These are phyloP conservation scores for Gigaspora rosea DNA, from an alignment of 192 early-diverging fungal genomes.

Conservation along the genomic window DNA sequence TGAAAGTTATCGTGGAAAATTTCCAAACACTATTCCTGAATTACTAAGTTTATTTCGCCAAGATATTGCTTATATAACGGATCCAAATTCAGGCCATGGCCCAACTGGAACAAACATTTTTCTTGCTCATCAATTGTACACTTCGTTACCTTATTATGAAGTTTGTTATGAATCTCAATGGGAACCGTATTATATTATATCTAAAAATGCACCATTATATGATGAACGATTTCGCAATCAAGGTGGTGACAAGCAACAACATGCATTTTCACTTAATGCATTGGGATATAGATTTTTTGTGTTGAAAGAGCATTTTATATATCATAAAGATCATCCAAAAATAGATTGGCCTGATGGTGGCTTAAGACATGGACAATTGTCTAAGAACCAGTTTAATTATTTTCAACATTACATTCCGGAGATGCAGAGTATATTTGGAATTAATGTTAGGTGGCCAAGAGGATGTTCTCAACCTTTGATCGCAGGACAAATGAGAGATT, in stretches of 20 bases:
- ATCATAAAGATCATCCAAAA: slow-evolving; percentile 52
- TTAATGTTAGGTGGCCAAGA: slow-evolving; percentile 49
- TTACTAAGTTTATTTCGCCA: slow-evolving; percentile 43
- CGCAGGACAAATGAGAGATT: slow-evolving; percentile 43
- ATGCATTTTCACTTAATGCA: slow-evolving; percentile 53
- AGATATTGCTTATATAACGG: slow-evolving; percentile 50
- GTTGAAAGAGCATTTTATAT: slow-evolving; percentile 48
- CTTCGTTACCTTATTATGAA: slow-evolving; percentile 40
- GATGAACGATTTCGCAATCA: slow-evolving; percentile 59
- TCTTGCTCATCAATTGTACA: slow-evolving; percentile 32
- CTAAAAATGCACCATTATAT: slow-evolving; percentile 43
- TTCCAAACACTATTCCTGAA: slow-evolving; percentile 43
- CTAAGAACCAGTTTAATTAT: slow-evolving; percentile 45
- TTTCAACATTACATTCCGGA: slow-evolving; percentile 49
- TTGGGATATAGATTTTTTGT: slow-evolving; percentile 49
- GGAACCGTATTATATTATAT: slow-evolving; percentile 59
- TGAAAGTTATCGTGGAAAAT: slow-evolving; percentile 35
- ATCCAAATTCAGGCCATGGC: slow-evolving; percentile 55
- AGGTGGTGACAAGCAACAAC: slow-evolving; percentile 58
- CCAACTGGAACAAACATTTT: slow-evolving; percentile 47
- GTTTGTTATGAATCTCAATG: slow-evolving; percentile 62
- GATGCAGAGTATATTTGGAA: slow-evolving; percentile 46
- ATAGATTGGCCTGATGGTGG: slow-evolving; percentile 53
- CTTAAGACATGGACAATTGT: slow-evolving; percentile 40
- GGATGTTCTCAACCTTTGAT: slow-evolving; percentile 51